Conservation (phyloP, 1,139 yeast species). For the Pneumocystis oryctolagi region DNA sequence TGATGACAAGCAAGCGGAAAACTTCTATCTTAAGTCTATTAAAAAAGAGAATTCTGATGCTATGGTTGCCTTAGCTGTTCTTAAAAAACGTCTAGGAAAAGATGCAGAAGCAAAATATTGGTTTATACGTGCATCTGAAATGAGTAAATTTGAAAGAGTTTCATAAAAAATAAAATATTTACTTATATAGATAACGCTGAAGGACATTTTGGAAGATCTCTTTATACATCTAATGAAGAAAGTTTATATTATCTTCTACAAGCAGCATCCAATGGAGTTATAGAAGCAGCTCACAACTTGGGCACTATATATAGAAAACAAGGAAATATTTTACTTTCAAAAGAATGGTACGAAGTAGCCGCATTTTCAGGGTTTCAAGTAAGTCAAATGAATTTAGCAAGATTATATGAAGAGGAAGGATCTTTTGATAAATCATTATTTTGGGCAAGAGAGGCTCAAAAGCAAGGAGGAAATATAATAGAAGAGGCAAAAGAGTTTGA, state of each 20-base stretch:
- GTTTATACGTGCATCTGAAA: background rate
- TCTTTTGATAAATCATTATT: slow-evolving; percentile 4
- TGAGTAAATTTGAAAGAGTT: background rate
- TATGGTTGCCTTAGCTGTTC: background rate
- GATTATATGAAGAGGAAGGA: slow-evolving; percentile 2
- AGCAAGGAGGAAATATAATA: slow-evolving; percentile 6
- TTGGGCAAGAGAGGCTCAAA: slow-evolving; percentile 6
- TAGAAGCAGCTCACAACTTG: slow-evolving; percentile 8
- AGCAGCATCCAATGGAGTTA: slow-evolving; percentile 7
- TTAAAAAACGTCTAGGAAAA: background rate
- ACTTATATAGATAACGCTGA: background rate
- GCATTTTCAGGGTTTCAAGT: slow-evolving; percentile 5
- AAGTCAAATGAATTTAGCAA: slow-evolving; percentile 8
- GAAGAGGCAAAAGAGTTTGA: slow-evolving; percentile 4
- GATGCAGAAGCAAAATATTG: background rate
- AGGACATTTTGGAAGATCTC: background rate
- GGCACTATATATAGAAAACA: slow-evolving; percentile 5
- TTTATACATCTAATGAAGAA: background rate
- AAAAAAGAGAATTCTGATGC: background rate
- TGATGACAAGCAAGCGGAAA: background rate
- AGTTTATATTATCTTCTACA: background rate
- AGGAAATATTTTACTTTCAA: slow-evolving; percentile 6
- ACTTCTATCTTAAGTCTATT: background rate
- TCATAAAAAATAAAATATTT: background rate
- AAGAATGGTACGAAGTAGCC: slow-evolving; percentile 7